Percentiles rank a stretch among this genome's conserved stretches.
These are phyloP conservation scores for Lepraria neglecta DNA, from an alignment of 495 filamentous ascomycete genomes.

Conservation along the genomic window DNA sequence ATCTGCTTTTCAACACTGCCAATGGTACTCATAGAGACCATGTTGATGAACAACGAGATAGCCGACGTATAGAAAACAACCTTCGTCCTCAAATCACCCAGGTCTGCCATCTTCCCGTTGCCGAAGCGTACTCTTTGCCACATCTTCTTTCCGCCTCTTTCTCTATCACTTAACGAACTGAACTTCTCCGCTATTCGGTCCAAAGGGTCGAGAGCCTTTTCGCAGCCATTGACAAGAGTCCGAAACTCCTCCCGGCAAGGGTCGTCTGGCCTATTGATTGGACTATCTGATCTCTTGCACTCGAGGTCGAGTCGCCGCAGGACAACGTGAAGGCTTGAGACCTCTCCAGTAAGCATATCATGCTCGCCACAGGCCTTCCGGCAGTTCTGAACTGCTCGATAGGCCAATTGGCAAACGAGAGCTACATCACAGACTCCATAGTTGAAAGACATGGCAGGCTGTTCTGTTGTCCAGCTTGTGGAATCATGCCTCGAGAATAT, in stretches of 20 bases:
- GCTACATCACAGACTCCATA: too few relatives aligned
- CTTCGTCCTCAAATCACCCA: constrained; percentile 17
- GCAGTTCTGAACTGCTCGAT: too few relatives aligned
- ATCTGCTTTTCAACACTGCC: constrained; percentile 25
- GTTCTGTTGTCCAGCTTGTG: too few relatives aligned
- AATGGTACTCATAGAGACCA: constrained; percentile 12
- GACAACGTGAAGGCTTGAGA: too few relatives aligned
- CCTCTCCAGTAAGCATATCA: too few relatives aligned
- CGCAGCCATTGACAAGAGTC: constrained; percentile 7
- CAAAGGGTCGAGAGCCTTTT: constrained; percentile 8
- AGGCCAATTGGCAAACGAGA: too few relatives aligned
- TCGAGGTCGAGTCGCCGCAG: too few relatives aligned
- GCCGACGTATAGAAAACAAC: constrained; percentile 16
- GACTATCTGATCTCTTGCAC: neutral
- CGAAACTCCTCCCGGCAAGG: constrained; percentile 7
- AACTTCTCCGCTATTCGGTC: constrained; percentile 19
- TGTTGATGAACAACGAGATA: constrained; percentile 20
- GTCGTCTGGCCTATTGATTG: neutral
- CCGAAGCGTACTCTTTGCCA: constrained; percentile 22
- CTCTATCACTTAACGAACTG: constrained; percentile 14
- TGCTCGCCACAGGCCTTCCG: too few relatives aligned
- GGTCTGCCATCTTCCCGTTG: constrained; percentile 12
- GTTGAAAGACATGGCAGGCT: too few relatives aligned
- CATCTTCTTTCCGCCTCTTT: constrained; percentile 11
- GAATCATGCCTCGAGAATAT: too few relatives aligned